Evolutionary conservation across 768 basidiomycete species (phyloP).

Genomic region (Rhizopogon rudus): DNA sequence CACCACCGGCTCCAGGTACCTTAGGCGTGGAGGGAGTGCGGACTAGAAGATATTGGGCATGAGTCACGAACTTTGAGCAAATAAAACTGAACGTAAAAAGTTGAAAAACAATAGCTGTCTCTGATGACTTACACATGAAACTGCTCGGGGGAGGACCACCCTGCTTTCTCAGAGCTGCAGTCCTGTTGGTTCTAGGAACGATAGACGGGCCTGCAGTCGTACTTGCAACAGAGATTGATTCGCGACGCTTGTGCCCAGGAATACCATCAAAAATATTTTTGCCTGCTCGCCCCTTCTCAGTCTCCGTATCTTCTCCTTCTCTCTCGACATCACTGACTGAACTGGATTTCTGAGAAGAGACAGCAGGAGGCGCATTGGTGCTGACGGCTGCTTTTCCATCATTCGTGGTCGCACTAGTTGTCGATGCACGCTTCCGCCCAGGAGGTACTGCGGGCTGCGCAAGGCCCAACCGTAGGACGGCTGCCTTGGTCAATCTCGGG

Average conservation of each 20-base stretch:
- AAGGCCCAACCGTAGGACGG: slow-evolving; percentile 61
- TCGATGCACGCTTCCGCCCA: slow-evolving; percentile 33
- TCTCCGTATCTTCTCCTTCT: slow-evolving; percentile 24
- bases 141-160: slow-evolving; percentile 54
- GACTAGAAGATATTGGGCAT: slow-evolving; percentile 30
- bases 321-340: slow-evolving; percentile 12
- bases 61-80: not conserved
- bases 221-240: slow-evolving; percentile 66
- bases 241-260: slow-evolving; percentile 79
- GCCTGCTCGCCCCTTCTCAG: slow-evolving; percentile 15
- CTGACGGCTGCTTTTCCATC: slow-evolving; percentile 17
- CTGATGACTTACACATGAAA: slow-evolving; percentile 57
- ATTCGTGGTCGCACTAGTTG: slow-evolving; percentile 18
- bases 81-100: not conserved
- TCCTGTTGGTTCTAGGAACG: slow-evolving; percentile 39
- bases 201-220: slow-evolving; percentile 35
- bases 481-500: slow-evolving; percentile 74
- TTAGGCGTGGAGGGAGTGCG: slow-evolving; percentile 38
- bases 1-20: slow-evolving; percentile 32
- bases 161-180: slow-evolving; percentile 41
- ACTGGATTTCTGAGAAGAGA: slow-evolving; percentile 5
- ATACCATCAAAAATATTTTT: slow-evolving; percentile 69
- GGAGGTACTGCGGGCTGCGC: slow-evolving; percentile 34
- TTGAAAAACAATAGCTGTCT: not conserved
- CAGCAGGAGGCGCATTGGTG: slow-evolving; percentile 6